Base-by-base conservation (phyloP, 208 protist species). In the Leptomonas seymouri region DNA sequence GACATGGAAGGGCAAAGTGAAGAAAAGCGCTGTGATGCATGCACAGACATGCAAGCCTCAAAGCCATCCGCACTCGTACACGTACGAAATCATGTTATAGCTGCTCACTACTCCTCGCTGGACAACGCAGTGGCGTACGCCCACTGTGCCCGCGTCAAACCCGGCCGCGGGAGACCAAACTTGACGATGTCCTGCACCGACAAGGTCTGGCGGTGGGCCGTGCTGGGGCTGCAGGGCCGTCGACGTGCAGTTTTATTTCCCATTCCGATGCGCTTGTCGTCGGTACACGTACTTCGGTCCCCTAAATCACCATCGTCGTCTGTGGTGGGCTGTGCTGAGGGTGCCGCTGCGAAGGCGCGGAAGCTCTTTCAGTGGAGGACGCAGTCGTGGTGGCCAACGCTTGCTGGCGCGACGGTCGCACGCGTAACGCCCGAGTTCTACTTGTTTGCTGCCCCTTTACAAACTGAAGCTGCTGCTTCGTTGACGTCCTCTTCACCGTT, bases 151-250 rank as follows among this genome's bases (percentile, higher is more conserved):
- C 85, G 90, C n/a, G 79, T 96, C 34, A 97, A 97, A 71, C 93
- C 93, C 23, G 93, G 93, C 21, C 83, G 85, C 28, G 93, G 93
- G 0, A 68, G 64, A 8, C 74, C 82, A 23, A 95, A 89, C 61
- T 69, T 95, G 46, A 84, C 76, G 61, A 97, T 97, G 93, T 95
- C 88, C 21, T 97, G 93, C 78, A 90, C 81, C 0, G 93, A 97
- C 71, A 97, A 97, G 60, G 67, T 97, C 28, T 86, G 86, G 74
- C 80, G 85, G 41, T 97, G 93, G 91, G 68, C 58, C 51, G 65
- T 71, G 45, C 36, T 87, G 34, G 93, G 93, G 23, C 36, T 97
- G 51, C 86, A 94, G 67, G 90, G 90, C 9, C 30, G 69, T 25
- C 75, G 86, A 21, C 75, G 82, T 18, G 56, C 62, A 3, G 16